phyloP scores from a whole-genome alignment of 139 green algal genomes.

The Raphidocelis subcapitata region DNA sequence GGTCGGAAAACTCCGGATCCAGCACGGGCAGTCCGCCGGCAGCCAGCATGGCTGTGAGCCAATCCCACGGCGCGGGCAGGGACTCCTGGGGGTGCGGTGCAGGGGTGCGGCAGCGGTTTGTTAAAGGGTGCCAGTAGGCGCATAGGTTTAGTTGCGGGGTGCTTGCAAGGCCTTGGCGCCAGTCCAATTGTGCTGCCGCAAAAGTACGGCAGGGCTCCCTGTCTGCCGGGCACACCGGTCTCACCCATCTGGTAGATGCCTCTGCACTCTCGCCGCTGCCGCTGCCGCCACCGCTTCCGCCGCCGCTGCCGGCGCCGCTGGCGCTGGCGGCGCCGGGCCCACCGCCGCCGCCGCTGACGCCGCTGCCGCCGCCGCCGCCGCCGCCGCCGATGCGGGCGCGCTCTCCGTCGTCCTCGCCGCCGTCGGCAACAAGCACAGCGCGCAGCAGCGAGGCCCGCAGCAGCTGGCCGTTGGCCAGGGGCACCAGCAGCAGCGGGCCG shows the following conservation, averaged over 20 bases:
- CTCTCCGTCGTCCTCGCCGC: too few species aligned
- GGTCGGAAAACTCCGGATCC: conserved; percentile 33
- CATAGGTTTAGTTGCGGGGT: neutral
- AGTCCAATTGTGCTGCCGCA: too few species aligned
- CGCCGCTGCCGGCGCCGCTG: neutral
- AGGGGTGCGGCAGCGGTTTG: neutral
- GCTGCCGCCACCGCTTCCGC: too few species aligned
- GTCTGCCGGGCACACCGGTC: too few species aligned
- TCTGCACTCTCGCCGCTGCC: too few species aligned
- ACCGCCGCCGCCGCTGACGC: too few species aligned
- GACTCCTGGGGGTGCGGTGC: neutral
- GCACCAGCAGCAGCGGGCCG: conserved; percentile 24
- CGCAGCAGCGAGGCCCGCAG: conserved; percentile 24
- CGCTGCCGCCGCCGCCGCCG: too few species aligned
- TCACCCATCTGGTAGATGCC: too few species aligned
- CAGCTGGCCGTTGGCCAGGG: conserved; percentile 19
- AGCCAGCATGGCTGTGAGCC: conserved; percentile 38
- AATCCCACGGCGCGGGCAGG: conserved; percentile 36
- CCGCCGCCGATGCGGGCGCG: too few species aligned
- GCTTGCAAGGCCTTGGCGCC: neutral
- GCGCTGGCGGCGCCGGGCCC: too few species aligned
- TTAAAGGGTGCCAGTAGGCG: neutral
- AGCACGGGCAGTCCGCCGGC: conserved; percentile 39
- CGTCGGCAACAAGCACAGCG: conserved; percentile 3
- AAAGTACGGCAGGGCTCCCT: too few species aligned